Evolutionary conservation across 108 stramenopile genomes (phyloP).

Genomic region (Phaeodactylum tricornutum): DNA sequence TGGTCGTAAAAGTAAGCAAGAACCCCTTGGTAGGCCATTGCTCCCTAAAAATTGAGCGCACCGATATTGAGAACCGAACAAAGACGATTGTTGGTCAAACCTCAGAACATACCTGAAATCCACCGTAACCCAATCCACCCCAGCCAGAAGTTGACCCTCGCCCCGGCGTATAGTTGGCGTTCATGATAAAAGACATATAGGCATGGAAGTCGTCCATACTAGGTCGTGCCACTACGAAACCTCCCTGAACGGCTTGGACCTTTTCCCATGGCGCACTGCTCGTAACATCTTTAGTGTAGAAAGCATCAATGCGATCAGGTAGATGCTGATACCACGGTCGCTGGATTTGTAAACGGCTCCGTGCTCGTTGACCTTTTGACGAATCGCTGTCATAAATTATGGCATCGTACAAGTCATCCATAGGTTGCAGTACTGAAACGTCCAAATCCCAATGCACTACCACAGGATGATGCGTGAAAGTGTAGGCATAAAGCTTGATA

Average conservation of each 20-base stretch:
- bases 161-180: conserved; percentile 48
- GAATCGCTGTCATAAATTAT: conserved; percentile 32
- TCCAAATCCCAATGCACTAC: conserved; percentile 54
- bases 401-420: conserved; percentile 68
- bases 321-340: conserved; percentile 28
- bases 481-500: conserved; percentile 54
- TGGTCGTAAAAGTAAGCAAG: conserved; percentile 63
- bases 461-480: conserved; percentile 41
- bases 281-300: conserved; percentile 55
- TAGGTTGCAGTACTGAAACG: conserved; percentile 38
- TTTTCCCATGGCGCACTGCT: conserved; percentile 34
- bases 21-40: conserved; percentile 68
- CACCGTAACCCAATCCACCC: conserved; percentile 56
- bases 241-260: conserved; percentile 49
- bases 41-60: no score
- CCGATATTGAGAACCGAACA: no score
- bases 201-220: conserved; percentile 25
- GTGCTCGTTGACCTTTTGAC: conserved; percentile 21
- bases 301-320: conserved; percentile 57
- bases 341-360: conserved; percentile 28
- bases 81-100: no score
- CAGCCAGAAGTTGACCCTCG: conserved; percentile 43
- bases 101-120: no score
- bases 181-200: conserved; percentile 38
- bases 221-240: conserved; percentile 49